Percentiles rank a stretch among this genome's conserved stretches.
Evolutionary conservation across 176 grass and related monocot genomes (phyloP).

Genomic region (Tillandsia leiboldiana): DNA sequence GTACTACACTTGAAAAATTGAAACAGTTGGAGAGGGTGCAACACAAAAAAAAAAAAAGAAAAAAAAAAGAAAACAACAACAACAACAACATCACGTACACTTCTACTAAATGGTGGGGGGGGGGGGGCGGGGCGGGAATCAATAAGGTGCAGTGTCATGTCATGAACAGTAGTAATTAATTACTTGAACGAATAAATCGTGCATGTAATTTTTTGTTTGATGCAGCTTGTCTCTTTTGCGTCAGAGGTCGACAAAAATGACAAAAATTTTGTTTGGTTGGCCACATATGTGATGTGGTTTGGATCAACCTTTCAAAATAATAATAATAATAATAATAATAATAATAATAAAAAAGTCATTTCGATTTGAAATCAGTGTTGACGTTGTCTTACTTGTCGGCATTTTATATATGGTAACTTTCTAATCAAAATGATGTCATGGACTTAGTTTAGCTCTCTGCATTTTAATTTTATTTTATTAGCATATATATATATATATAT

Average conservation of each 20-base stretch:
- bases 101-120: not conserved
- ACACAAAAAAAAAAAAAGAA: not conserved
- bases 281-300: too few species aligned
- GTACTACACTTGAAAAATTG: not conserved
- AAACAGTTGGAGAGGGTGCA: not conserved
- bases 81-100: not conserved
- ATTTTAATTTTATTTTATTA: not conserved
- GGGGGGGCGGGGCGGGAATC: not conserved
- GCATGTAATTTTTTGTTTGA: too few species aligned
- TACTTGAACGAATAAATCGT: too few species aligned
- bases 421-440: too few species aligned
- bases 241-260: too few species aligned
- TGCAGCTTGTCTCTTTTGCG: too few species aligned
- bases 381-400: not conserved
- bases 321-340: not conserved
- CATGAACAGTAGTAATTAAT: not conserved
- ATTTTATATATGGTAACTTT: not conserved
- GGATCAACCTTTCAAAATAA: too few species aligned
- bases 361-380: constrained; percentile 1
- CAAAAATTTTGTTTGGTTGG: too few species aligned
- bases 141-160: not conserved
- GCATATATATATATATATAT: too few species aligned
- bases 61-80: too few species aligned
- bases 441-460: not conserved
- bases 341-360: not conserved